Evolutionary conservation across 1,284 basidiomycete species (phyloP).

Genomic region (Xerocomus cyaneibrunnescens): DNA sequence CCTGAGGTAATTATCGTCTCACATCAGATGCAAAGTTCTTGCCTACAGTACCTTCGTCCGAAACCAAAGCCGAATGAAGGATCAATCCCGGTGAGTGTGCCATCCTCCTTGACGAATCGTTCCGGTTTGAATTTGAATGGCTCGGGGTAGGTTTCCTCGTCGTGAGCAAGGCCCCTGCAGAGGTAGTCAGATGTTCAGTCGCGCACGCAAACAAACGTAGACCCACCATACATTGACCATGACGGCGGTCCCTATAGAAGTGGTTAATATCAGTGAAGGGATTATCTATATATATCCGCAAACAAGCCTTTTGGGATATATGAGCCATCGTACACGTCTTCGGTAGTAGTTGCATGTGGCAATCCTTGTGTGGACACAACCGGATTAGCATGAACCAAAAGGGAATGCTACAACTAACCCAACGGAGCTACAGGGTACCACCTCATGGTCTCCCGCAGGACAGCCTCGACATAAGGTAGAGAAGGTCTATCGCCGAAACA

Average conservation of each 20-base stretch:
- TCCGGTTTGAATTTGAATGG: constrained; percentile 47
- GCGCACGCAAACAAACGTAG: not conserved
- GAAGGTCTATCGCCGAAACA: constrained; percentile 38
- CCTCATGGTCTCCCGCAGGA: constrained; percentile 52
- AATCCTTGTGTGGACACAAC: constrained; percentile 33
- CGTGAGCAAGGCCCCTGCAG: constrained; percentile 46
- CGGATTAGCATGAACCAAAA: not conserved
- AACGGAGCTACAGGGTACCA: constrained; percentile 50
- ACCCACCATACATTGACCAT: constrained; percentile 47
- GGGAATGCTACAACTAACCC: constrained; percentile 33
- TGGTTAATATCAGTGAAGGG: not conserved
- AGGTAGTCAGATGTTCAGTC: not conserved
- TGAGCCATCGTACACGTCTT: constrained; percentile 45
- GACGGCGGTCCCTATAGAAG: constrained; percentile 36
- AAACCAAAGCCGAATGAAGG: constrained; percentile 43
- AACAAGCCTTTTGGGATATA: constrained; percentile 40
- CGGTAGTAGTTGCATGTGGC: constrained; percentile 42
- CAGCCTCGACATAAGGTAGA: constrained; percentile 49
- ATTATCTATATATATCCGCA: not conserved
- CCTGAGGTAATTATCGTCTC: constrained; percentile 7
- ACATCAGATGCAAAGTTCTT: not conserved
- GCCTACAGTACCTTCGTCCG: constrained; percentile 43
- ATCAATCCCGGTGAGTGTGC: constrained; percentile 35
- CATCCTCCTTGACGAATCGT: constrained; percentile 36
- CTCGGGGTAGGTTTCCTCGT: constrained; percentile 41